phyloP scores from a whole-genome alignment of 495 filamentous ascomycete species.

The Echria macrotheca region DNA sequence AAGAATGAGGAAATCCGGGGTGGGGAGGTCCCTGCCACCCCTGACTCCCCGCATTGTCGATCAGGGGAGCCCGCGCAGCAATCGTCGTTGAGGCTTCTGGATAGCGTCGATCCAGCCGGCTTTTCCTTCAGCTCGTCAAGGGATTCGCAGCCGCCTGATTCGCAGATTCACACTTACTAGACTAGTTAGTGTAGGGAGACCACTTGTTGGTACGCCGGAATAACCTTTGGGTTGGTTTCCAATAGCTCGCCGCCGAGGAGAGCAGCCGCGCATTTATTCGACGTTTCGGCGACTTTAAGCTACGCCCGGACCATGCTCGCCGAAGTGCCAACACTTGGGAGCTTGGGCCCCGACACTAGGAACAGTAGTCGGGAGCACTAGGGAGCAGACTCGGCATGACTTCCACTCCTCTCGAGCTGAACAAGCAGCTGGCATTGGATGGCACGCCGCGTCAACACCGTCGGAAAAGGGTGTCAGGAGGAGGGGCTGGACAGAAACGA shows the following conservation, averaged over 20 bases:
- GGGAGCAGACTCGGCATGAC: too few species aligned
- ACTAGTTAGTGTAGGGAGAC: too few species aligned
- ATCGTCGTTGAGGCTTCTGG: not conserved
- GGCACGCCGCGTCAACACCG: too few species aligned
- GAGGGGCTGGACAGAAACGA: not conserved
- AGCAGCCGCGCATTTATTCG: slow-evolving; percentile 1
- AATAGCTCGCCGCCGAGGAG: slow-evolving; percentile 1
- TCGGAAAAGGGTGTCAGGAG: not conserved
- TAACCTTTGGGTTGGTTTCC: not conserved
- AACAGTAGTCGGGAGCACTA: too few species aligned
- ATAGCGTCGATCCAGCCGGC: too few species aligned
- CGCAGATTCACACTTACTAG: not conserved
- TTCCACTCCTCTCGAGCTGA: too few species aligned
- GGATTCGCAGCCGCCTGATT: too few species aligned
- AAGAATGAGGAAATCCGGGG: slow-evolving; percentile 3
- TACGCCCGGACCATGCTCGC: not conserved
- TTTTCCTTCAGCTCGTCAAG: too few species aligned
- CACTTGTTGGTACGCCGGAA: too few species aligned
- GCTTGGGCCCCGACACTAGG: not conserved
- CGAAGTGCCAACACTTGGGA: not conserved
- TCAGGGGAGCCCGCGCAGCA: not conserved
- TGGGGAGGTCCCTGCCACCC: slow-evolving; percentile 3
- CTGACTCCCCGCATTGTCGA: slow-evolving; percentile 9
- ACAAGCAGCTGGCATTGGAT: too few species aligned
- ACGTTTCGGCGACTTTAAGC: not conserved